phyloP scores from a whole-genome alignment of 179 eudicot species.

The Spinacia oleracea region DNA sequence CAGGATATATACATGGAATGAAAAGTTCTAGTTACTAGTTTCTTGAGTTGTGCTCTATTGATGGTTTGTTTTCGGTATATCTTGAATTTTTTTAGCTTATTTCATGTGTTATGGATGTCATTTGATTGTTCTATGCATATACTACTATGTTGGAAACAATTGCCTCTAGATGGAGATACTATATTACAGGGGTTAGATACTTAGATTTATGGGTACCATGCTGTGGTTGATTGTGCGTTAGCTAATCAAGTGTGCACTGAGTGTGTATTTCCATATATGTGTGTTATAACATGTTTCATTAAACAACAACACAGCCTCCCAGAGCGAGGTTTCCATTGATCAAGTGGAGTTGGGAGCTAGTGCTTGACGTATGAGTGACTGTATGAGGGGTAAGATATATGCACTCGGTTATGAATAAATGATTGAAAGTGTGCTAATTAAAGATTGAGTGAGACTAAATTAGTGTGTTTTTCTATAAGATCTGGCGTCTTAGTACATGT shows the following conservation, averaged over 20 bases:
- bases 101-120: background rate
- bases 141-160: background rate
- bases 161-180: background rate
- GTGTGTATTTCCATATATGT: background rate
- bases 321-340: background rate
- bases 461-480: too few species aligned
- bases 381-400: background rate
- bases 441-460: too few species aligned
- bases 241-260: background rate
- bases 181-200: too few species aligned
- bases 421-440: too few species aligned
- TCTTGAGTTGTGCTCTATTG: background rate
- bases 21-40: background rate
- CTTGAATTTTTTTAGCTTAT: too few species aligned
- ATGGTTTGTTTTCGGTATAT: too few species aligned
- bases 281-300: background rate
- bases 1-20: conserved; percentile 8
- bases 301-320: background rate
- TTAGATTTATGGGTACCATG: background rate
- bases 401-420: too few species aligned
- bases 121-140: background rate
- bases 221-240: background rate
- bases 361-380: too few species aligned
- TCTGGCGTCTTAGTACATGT: too few species aligned
- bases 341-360: background rate